A percentile compares a stretch with the other conserved stretches of the same genome.
Evolutionary conservation across 306 rosid species (phyloP).

Genomic region (Begonia peltatifolia): DNA sequence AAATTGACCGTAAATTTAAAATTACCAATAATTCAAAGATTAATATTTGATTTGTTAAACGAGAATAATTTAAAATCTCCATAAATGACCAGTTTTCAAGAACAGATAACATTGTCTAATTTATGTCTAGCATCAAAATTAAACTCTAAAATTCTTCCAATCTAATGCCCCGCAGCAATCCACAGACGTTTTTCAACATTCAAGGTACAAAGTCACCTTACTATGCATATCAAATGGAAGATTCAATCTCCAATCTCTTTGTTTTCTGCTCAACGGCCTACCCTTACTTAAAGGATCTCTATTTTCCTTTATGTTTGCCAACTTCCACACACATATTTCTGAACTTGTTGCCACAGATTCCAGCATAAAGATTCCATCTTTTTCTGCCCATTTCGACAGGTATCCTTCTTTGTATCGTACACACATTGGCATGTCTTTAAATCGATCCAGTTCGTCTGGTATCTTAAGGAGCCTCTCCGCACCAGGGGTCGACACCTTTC

Average conservation of each 20-base stretch:
- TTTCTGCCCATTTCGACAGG: constrained; percentile 34
- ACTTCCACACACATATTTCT: constrained; percentile 67
- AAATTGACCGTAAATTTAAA: too few species aligned
- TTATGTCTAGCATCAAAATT: too few species aligned
- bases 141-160: too few species aligned
- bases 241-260: constrained; percentile 78
- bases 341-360: constrained; percentile 44
- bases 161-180: too few species aligned
- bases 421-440: constrained; percentile 66
- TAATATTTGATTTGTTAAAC: too few species aligned
- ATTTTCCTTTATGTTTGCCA: constrained; percentile 73
- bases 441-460: constrained; percentile 64
- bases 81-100: too few species aligned
- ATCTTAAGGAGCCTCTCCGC: constrained; percentile 77
- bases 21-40: too few species aligned
- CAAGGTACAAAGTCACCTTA: constrained; percentile 54
- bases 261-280: constrained; percentile 65
- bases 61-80: too few species aligned
- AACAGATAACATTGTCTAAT: too few species aligned
- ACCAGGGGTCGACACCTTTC: constrained; percentile 82
- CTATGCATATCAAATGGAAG: constrained; percentile 50
- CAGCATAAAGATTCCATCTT: constrained; percentile 44
- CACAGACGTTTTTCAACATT: constrained; percentile 15
- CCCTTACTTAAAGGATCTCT: constrained; percentile 68
- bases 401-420: constrained; percentile 37